Evolutionary conservation across 1,139 yeast genomes (phyloP), one percentile per base, ranked within the genome.

Genomic region (Nakaseomyces delphensis): DNA sequence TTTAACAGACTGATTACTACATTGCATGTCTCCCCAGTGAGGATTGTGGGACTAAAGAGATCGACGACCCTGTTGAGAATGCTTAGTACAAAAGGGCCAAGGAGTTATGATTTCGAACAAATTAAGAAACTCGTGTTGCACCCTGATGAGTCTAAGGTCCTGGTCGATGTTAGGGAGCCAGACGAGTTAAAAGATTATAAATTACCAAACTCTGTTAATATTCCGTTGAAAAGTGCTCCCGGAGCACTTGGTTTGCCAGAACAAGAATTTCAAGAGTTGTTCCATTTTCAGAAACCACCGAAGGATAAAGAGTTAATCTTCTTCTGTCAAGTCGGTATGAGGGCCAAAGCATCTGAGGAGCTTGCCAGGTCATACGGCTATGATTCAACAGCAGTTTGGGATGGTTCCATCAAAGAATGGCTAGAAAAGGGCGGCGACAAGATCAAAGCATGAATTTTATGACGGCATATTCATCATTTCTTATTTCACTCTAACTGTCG

Each of bases 111-210:
- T 24, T 83, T 79, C 59, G 67, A 73, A 15, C 74, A 73, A 30
- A 67, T 83, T 48, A 76, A 78, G 60, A 61, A 67, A 28, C 58
- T 82, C 31, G 70, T 73, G 21, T 52, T 65, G 8, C 53, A 68
- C 41, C 76, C 77, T 9, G 63, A 51, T 39, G 51, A 60, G 4
- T 64, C 69, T 25, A 65, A 74, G 38, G 69, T 85, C 39, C 65
- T 89, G 40, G 78, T 89, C 14, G 98, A 91, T 60, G 97, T 86
- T 19, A 79, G 98, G 60, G 98, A 91, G 66, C 96, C 97, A 2
- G 71, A 69, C 38, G 98, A 91, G 65, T 79, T 66, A 24, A 44
- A 47, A 16, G 76, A 75, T 21, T 87, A 86, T 29, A 74, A 72
- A 59, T 83, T 91, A 54, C 96, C 96, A 23, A 74, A 77, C 23